Percentiles rank a stretch among this genome's conserved stretches.
Evolutionary conservation across 441 rosid genomes (phyloP).

Genomic region (Populus hybrid): DNA sequence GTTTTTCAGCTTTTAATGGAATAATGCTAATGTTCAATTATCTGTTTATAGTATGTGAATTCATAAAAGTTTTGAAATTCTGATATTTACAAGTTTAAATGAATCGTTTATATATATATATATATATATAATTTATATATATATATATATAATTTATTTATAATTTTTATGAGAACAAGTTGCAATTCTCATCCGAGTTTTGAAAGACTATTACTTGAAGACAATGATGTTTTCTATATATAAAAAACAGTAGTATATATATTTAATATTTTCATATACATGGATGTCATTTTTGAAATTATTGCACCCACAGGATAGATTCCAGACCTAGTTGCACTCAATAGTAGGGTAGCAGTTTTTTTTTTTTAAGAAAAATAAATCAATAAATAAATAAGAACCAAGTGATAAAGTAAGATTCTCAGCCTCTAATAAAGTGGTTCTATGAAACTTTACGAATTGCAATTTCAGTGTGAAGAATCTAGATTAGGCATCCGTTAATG

Average conservation of each 20-base stretch:
- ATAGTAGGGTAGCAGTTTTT: neutral
- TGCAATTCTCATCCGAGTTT: too few species aligned
- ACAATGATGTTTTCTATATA: too few species aligned
- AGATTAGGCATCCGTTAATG: neutral
- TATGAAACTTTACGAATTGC: neutral
- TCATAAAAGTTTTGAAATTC: neutral
- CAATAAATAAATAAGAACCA: neutral
- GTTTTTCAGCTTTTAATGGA: too few species aligned
- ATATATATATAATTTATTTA: too few species aligned
- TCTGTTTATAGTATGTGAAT: neutral
- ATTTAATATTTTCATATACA: too few species aligned
- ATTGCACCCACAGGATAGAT: neutral
- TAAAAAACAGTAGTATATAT: too few species aligned
- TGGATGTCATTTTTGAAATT: neutral
- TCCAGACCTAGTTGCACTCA: neutral
- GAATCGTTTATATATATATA: too few species aligned
- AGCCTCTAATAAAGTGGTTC: neutral
- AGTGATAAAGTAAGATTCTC: constrained; percentile 3
- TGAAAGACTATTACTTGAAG: too few species aligned
- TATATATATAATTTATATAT: too few species aligned
- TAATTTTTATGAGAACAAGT: too few species aligned
- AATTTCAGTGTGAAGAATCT: neutral
- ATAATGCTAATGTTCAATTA: too few species aligned
- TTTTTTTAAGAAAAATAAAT: neutral
- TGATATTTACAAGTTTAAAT: too few species aligned